Evolutionary conservation across 768 basidiomycete species (phyloP), one percentile per base, ranked within the genome.

Genomic region (Udeniomyces megalosporus): DNA sequence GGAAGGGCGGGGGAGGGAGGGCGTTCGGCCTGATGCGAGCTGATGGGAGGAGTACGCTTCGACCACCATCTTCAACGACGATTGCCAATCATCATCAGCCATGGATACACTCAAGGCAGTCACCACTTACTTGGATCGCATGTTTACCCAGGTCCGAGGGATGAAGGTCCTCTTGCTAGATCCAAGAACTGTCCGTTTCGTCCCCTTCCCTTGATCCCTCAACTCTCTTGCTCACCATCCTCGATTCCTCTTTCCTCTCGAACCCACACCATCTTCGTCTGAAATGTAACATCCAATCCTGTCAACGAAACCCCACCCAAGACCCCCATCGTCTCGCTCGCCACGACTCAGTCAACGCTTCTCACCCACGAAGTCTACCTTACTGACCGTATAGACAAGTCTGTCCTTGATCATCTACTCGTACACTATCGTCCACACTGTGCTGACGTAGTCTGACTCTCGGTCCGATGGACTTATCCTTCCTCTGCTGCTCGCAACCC

Each of bases 71-170:
- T 42, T n/a, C n/a, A n/a, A n/a, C n/a, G 38, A 42, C 38, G 38
- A 8, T 42, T 17, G 38, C 38, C 17, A 8, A 42, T 42, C 38
- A 42, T 42, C 38, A 42, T 42, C 38, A 42, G 17, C 38, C 53
- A 97, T 97, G 95, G 92, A 99, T 74, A 84, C 92, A 67, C 79
- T 90, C 70, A 93, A 92, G 75, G 95, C 95, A 8, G 84, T 95
- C 31, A 88, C 92, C 75, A 86, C 84, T 5, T 99, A 97, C 77
- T 80, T 96, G 71, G 80, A 82, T 65, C 93, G 86, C 77, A 78
- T 95, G 78, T 80, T 95, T 62, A 83, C 85, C 24, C 82, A 82
- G 55, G 88, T 89, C 57, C 78, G 80, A 3, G 81, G 88, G 4
- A 96, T 97, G 88, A 97, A 96, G 75, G 91, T 97, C 24, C 79